A percentile compares a stretch with the other conserved stretches of the same genome.
phyloP scores from a whole-genome alignment of 768 basidiomycete species.

The Glaciozyma martinii region DNA sequence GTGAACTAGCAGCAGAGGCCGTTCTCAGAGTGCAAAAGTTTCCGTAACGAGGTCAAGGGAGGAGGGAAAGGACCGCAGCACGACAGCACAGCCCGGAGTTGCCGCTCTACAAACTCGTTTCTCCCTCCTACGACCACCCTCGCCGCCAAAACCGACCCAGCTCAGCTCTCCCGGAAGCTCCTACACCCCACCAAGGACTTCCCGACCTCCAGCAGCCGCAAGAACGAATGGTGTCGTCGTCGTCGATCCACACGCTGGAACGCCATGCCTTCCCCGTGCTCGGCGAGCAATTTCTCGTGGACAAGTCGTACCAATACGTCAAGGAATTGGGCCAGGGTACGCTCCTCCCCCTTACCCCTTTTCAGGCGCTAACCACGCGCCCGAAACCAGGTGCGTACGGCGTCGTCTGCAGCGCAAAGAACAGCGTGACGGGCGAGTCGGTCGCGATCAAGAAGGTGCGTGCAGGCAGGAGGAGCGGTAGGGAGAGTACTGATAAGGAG shows the following conservation, averaged over 20 bases:
- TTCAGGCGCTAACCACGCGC: neutral
- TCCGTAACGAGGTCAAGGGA: too few relatives aligned
- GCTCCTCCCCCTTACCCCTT: conserved; percentile 45
- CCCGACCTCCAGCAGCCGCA: too few relatives aligned
- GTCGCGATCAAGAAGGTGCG: conserved; percentile 90
- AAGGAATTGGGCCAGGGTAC: conserved; percentile 47
- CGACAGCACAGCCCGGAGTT: too few relatives aligned
- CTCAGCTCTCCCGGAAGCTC: too few relatives aligned
- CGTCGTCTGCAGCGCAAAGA: conserved; percentile 43
- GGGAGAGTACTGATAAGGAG: neutral
- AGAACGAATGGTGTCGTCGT: neutral
- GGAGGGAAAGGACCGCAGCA: too few relatives aligned
- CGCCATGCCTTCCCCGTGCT: conserved; percentile 58
- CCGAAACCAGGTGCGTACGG: conserved; percentile 21
- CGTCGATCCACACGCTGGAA: conserved; percentile 12
- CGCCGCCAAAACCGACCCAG: too few relatives aligned
- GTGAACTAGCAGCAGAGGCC: too few relatives aligned
- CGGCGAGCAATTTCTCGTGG: conserved; percentile 77
- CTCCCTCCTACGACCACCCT: too few relatives aligned
- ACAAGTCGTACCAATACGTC: conserved; percentile 81
- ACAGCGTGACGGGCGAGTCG: conserved; percentile 71
- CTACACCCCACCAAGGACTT: too few relatives aligned
- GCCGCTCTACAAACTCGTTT: too few relatives aligned
- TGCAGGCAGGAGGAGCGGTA: neutral
- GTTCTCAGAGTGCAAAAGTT: too few relatives aligned